Base-by-base conservation (phyloP, 805 yeast genomes). In the Maudiozyma serrabonitensis region DNA sequence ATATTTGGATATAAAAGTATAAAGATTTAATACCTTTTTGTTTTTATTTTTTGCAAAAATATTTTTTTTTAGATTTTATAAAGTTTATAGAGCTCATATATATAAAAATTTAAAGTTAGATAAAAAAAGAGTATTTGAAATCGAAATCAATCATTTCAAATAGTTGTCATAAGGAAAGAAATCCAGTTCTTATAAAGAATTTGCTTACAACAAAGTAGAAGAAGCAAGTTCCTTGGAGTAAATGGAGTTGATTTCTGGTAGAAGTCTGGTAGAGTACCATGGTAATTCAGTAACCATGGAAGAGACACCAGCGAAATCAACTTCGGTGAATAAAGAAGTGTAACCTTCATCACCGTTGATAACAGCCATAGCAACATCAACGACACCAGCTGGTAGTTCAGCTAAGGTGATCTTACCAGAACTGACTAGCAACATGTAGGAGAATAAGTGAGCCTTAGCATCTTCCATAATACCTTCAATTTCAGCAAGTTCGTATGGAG, bases 331-430 rank as follows among this genome's bases (percentile, higher is more conserved):
- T 50, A 63, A 55, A 21, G 66, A 53, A 48, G 71, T 66, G 58
- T 62, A 67, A 21, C 62, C 55, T 16, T 59, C 63, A 48, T 67
- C 69, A 16, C 66, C 64, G 28, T 67, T 61, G 39, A 58, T 55
- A 46, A 60, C 52, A 38, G 54, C 58, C 32, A 46, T 28, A 21
- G 51, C 54, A 32, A 52, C 37, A 16, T 52, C 51, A 37, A 52
- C 21, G 28, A 56, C 48, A 37, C 50, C 56, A 12, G 58, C 49
- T 49, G 59, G 59, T 34, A 52, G 28, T 5, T 46, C 42, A 43
- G 6, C 31, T 12, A 48, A 46, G 49, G 47, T 39, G 23, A 46
- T 9, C 19, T 39, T 26, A 47, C 49, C 53, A 53, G 26, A 6
- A 46, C 40, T 31, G 46, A 23, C 45, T 25, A 48, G 32, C 13